Percentiles rank a stretch among this genome's conserved stretches.
These are phyloP conservation scores for Viola pubescens DNA, from an alignment of 441 rosid genomes.

Conservation along the genomic window DNA sequence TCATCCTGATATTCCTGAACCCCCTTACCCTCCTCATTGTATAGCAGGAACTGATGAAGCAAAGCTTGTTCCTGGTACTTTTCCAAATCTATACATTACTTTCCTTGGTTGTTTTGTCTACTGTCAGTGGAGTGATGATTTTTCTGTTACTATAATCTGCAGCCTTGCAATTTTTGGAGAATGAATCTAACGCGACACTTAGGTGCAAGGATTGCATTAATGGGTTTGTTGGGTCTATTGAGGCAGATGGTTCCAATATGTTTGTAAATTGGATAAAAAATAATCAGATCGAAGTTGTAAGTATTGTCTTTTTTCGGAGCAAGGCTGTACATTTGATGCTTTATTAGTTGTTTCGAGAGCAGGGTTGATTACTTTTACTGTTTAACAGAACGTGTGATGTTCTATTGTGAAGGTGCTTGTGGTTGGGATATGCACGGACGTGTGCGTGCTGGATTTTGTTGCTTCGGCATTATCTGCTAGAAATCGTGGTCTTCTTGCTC, in stretches of 20 bases:
- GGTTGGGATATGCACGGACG: constrained; percentile 86
- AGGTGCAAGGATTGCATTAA: constrained; percentile 67
- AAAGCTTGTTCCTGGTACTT: constrained; percentile 63
- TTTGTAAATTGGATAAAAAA: constrained; percentile 66
- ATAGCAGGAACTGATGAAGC: constrained; percentile 71
- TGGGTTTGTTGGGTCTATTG: constrained; percentile 76
- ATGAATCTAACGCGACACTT: constrained; percentile 51
- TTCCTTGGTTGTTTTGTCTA: neutral
- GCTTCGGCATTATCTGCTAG: constrained; percentile 59
- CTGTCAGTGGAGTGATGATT: neutral
- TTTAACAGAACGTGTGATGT: neutral
- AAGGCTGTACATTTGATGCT: neutral
- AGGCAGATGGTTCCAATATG: constrained; percentile 70
- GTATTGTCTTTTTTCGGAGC: constrained; percentile 10
- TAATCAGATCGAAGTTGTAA: constrained; percentile 61
- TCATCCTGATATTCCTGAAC: constrained; percentile 75
- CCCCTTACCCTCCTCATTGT: constrained; percentile 82
- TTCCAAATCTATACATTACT: neutral
- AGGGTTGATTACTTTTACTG: neutral
- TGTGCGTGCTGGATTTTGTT: constrained; percentile 77
- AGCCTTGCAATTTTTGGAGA: constrained; percentile 73
- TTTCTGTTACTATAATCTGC: constrained; percentile 1
- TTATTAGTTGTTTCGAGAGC: too few relatives aligned
- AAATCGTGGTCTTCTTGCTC: constrained; percentile 53
- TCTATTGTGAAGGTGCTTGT: constrained; percentile 52